Percentiles rank a stretch among this genome's conserved stretches.
phyloP scores from a whole-genome alignment of 164 flowering plant genomes.

The Malania oleifera region DNA sequence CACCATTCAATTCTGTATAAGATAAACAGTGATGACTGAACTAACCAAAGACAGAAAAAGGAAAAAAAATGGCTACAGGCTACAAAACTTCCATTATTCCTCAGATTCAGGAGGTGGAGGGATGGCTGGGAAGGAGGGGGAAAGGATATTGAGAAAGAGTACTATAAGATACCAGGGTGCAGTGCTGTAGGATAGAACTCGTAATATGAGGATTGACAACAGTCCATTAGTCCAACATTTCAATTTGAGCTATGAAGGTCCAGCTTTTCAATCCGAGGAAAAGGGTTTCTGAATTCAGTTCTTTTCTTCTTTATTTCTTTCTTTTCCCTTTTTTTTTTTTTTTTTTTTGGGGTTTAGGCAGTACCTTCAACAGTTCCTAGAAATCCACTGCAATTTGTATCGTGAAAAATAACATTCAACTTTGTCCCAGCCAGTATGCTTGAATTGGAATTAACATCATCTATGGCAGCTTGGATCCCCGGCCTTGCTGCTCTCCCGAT shows the following conservation, averaged over 20 bases:
- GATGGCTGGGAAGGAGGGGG: too few relatives aligned
- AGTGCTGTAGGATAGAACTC: background rate
- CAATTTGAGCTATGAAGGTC: too few relatives aligned
- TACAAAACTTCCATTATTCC: background rate
- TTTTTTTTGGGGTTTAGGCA: background rate
- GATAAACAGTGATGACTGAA: too few relatives aligned
- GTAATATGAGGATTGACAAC: background rate
- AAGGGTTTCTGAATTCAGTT: too few relatives aligned
- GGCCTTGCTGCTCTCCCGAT: conserved; percentile 59
- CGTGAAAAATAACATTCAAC: conserved; percentile 39
- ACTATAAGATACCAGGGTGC: background rate
- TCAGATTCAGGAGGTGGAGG: too few relatives aligned
- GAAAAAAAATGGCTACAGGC: too few relatives aligned
- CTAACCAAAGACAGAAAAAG: too few relatives aligned
- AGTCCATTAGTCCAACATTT: background rate
- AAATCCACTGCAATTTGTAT: conserved; percentile 77
- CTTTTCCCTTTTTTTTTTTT: too few relatives aligned
- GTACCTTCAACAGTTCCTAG: conserved; percentile 74
- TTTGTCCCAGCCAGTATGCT: conserved; percentile 44
- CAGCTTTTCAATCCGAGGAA: too few relatives aligned
- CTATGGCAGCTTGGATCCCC: conserved; percentile 65
- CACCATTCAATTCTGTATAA: too few relatives aligned
- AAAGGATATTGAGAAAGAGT: background rate
- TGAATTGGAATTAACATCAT: conserved; percentile 68
- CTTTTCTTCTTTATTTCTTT: background rate